A percentile compares a stretch with the other conserved stretches of the same genome.
Evolutionary conservation across 805 yeast species (phyloP).

Genomic region (Kodamaea kaohsiungensis): DNA sequence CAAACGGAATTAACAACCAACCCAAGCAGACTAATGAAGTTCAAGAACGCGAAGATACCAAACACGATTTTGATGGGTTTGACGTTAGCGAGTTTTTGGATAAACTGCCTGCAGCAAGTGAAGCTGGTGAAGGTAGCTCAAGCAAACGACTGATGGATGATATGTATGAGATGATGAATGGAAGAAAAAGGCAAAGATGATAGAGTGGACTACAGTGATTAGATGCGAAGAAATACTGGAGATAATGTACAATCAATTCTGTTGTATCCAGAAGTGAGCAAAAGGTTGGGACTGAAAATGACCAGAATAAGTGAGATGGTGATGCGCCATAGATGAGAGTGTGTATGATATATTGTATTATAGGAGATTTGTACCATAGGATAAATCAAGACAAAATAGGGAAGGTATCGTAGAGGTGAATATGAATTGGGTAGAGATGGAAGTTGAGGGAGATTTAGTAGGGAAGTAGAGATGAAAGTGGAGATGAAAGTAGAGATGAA

Average conservation of each 20-base stretch:
- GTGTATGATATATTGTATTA: background rate
- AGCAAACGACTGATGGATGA: slow-evolving; percentile 2
- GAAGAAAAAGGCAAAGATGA: slow-evolving; percentile 4
- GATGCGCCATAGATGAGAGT: background rate
- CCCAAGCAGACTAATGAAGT: slow-evolving; percentile 11
- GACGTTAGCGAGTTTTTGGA: slow-evolving; percentile 54
- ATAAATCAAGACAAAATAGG: background rate
- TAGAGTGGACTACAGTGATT: background rate
- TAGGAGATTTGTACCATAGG: background rate
- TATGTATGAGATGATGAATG: slow-evolving; percentile 5
- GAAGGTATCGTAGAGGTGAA: background rate
- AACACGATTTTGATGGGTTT: slow-evolving; percentile 24
- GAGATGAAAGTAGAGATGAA: too few species aligned
- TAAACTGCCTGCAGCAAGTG: slow-evolving; percentile 5
- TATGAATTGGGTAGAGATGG: too few species aligned
- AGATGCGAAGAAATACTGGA: background rate
- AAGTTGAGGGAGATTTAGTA: too few species aligned
- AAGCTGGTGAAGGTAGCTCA: background rate
- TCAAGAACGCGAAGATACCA: slow-evolving; percentile 1
- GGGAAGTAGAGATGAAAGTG: too few species aligned
- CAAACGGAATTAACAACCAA: slow-evolving; percentile 1
- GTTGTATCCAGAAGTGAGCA: too few species aligned
- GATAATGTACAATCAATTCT: background rate
- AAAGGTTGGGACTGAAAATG: too few species aligned
- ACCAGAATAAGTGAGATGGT: background rate